Conservation (phyloP, 2,329 filamentous ascomycete species). For the Aspergillus sp. region DNA sequence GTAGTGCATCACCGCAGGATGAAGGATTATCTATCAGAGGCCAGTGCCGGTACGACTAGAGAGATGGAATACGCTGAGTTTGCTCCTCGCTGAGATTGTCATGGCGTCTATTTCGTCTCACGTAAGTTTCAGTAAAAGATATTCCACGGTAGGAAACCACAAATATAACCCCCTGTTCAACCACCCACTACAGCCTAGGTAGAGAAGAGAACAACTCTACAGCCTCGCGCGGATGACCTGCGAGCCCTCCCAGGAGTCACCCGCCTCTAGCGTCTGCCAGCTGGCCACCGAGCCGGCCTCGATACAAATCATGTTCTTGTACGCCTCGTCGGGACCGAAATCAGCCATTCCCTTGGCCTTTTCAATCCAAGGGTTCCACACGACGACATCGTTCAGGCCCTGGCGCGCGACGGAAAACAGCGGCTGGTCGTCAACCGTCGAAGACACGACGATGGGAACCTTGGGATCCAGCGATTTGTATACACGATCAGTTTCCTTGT, state of each 20-base stretch:
- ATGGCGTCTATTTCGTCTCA: not conserved
- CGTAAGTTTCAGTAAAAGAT: not conserved
- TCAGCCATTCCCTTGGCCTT: conserved; percentile 80
- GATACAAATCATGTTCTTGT: conserved; percentile 89
- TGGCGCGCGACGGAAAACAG: conserved; percentile 75
- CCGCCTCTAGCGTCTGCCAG: conserved; percentile 82
- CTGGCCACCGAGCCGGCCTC: conserved; percentile 81
- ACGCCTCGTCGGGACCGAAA: conserved; percentile 85
- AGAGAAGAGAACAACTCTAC: conserved; percentile 18
- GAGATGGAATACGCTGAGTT: too few species aligned
- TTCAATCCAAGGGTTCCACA: conserved; percentile 96
- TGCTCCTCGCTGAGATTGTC: not conserved
- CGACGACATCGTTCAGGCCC: conserved; percentile 81
- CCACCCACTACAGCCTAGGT: not conserved
- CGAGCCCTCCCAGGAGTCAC: conserved; percentile 65
- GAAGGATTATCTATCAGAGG: too few species aligned
- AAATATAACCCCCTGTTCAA: conserved; percentile 25
- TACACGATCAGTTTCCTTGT: conserved; percentile 80
- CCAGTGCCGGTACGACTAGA: too few species aligned
- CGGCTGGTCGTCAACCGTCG: conserved; percentile 54
- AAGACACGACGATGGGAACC: conserved; percentile 33
- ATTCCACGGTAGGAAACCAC: conserved; percentile 25
- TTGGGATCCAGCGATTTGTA: conserved; percentile 66
- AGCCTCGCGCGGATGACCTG: conserved; percentile 52
- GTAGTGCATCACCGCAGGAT: too few species aligned